phyloP scores from a whole-genome alignment of 129 eudicot genomes.

The Flaveria bidentis region DNA sequence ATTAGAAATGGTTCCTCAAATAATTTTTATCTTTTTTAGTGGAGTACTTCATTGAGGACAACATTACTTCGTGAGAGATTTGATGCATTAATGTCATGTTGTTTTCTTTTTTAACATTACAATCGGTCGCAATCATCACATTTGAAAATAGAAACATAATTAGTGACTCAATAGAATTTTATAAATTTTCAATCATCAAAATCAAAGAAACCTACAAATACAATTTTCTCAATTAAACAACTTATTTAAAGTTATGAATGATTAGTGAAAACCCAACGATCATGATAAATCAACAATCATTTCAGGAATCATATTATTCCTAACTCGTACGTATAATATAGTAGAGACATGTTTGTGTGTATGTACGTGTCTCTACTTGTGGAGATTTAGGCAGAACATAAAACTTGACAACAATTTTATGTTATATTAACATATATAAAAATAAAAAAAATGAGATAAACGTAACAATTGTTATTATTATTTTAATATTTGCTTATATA shows the following conservation, averaged over 20 bases:
- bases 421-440: too few relatives aligned
- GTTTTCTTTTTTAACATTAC: neutral
- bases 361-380: neutral
- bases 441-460: too few relatives aligned
- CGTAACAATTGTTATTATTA: too few relatives aligned
- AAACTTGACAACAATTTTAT: too few relatives aligned
- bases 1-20: conserved; percentile 21
- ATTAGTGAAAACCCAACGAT: neutral
- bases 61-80: conserved; percentile 26
- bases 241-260: neutral
- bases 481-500: too few relatives aligned
- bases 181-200: neutral
- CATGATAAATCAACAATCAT: neutral
- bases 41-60: conserved; percentile 24
- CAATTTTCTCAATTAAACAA: neutral
- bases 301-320: neutral
- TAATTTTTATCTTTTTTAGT: conserved; percentile 20
- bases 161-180: neutral
- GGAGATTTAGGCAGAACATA: too few relatives aligned
- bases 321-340: too few relatives aligned
- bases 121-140: conserved; percentile 21
- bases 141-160: neutral
- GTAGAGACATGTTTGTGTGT: too few relatives aligned
- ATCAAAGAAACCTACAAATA: neutral
- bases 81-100: conserved; percentile 25